Conservation (phyloP, 345 rosid species). For the Leavenworthia alabamica region DNA sequence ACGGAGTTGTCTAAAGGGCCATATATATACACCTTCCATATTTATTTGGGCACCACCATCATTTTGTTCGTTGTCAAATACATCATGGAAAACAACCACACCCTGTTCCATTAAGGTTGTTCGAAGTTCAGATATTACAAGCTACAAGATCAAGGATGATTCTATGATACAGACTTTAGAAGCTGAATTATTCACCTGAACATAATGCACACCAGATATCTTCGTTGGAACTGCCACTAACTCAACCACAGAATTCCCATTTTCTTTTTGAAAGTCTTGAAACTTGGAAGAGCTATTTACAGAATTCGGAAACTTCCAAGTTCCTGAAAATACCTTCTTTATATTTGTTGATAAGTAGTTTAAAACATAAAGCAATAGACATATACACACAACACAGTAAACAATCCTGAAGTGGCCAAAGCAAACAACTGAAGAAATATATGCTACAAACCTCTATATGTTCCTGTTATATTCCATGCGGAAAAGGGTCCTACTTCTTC, state of each 20-base stretch:
- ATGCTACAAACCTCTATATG: conserved; percentile 76
- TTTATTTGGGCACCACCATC: conserved; percentile 83
- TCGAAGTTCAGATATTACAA: conserved; percentile 7
- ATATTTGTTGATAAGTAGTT: neutral
- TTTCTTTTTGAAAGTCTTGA: conserved; percentile 65
- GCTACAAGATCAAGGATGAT: neutral
- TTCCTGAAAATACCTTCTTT: conserved; percentile 47
- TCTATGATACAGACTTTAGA: neutral
- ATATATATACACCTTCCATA: conserved; percentile 97
- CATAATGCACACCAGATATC: conserved; percentile 89
- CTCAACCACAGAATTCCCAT: conserved; percentile 78
- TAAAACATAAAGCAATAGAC: neutral
- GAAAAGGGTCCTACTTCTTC: conserved; percentile 59
- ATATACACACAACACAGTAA: neutral
- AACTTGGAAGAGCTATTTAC: conserved; percentile 69
- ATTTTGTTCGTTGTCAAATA: conserved; percentile 76
- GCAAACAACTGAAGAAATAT: neutral
- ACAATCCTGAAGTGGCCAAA: neutral
- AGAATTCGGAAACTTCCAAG: conserved; percentile 77
- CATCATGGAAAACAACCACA: conserved; percentile 87
- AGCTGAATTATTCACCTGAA: conserved; percentile 57
- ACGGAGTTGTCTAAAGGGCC: conserved; percentile 98
- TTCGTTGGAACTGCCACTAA: conserved; percentile 79
- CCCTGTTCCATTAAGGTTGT: conserved; percentile 53
- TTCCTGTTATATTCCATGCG: conserved; percentile 96